Conservation (phyloP, 441 rosid genomes). For the Arabidopsis lyrata region DNA sequence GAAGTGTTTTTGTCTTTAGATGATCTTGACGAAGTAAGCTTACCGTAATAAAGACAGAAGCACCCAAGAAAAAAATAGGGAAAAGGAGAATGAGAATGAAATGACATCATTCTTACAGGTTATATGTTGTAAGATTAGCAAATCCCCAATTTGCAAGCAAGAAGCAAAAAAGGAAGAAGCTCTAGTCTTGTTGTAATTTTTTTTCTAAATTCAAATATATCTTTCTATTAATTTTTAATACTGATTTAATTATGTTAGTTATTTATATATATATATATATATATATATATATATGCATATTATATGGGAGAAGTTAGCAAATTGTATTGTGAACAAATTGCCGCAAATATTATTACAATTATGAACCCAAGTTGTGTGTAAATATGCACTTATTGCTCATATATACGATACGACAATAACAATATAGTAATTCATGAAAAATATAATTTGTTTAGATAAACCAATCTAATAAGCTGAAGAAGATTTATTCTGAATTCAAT, state of each 20-base stretch:
- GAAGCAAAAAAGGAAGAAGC: conserved; percentile 25
- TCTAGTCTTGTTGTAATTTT: conserved; percentile 37
- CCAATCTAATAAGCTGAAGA: conserved; percentile 4
- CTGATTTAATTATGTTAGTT: neutral
- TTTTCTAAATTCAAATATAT: conserved; percentile 25
- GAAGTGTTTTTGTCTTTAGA: conserved; percentile 92
- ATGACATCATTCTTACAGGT: conserved; percentile 45
- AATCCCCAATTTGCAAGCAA: conserved; percentile 35
- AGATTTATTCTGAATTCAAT: conserved; percentile 9
- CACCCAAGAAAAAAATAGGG: conserved; percentile 28
- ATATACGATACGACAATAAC: neutral
- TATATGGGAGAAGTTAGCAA: neutral
- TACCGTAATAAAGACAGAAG: conserved; percentile 48
- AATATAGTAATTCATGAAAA: neutral
- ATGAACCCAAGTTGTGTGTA: conserved; percentile 4
- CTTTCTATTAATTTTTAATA: neutral
- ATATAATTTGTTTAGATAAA: neutral
- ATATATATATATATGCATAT: neutral
- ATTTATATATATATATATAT: neutral
- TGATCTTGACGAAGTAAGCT: conserved; percentile 88
- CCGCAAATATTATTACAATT: neutral
- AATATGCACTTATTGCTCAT: neutral
- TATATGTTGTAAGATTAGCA: conserved; percentile 43
- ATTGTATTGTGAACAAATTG: neutral
- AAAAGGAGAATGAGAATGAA: conserved; percentile 37